phyloP scores from a whole-genome alignment of 331 rosid genomes.

The Dryas integrifolia region DNA sequence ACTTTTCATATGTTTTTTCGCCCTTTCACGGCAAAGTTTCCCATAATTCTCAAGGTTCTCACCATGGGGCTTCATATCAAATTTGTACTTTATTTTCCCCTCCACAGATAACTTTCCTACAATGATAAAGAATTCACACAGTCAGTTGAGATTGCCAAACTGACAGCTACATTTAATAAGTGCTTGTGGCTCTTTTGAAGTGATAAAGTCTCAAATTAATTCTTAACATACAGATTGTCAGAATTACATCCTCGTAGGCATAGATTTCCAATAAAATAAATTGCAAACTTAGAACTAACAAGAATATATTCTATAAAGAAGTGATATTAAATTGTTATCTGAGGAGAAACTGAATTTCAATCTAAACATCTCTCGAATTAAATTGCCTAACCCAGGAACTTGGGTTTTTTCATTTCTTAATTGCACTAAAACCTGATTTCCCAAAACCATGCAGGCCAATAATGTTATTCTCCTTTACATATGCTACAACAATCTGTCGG shows the following conservation, averaged over 20 bases:
- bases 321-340: background rate
- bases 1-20: conserved; percentile 57
- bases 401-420: background rate
- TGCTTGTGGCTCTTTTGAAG: background rate
- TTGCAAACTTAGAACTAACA: background rate
- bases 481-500: conserved; percentile 1
- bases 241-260: conserved; percentile 1
- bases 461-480: background rate
- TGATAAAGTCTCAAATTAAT: background rate
- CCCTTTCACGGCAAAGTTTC: conserved; percentile 84
- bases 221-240: background rate
- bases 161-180: background rate
- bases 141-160: conserved; percentile 23
- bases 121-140: conserved; percentile 21
- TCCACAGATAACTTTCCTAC: conserved; percentile 70
- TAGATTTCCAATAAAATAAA: background rate
- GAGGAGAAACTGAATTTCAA: background rate
- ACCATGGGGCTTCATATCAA: conserved; percentile 80
- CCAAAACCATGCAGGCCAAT: background rate
- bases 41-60: conserved; percentile 74
- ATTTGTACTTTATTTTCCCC: conserved; percentile 68
- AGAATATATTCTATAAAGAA: background rate
- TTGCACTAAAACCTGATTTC: background rate
- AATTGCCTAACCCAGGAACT: background rate
- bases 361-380: too few relatives aligned